phyloP scores from a whole-genome alignment of 164 flowering plant species.

The Houttuynia cordata region DNA sequence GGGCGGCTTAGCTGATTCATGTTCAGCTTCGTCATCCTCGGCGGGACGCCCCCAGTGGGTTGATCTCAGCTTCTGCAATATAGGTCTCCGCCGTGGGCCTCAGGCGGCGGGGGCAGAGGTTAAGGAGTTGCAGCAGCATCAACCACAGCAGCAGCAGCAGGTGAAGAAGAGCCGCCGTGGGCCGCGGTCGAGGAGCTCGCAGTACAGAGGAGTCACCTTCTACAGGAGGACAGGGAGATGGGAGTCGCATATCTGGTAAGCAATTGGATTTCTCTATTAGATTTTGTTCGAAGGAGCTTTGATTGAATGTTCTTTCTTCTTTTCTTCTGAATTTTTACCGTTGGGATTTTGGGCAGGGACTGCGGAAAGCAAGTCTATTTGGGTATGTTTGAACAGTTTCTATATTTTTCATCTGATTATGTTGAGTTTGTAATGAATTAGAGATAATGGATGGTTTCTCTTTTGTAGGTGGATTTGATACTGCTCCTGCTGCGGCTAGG shows the following conservation, averaged over 20 bases:
- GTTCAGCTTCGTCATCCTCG: slow-evolving; percentile 9
- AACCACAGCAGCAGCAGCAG: slow-evolving; percentile 25
- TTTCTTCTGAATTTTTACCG: not conserved
- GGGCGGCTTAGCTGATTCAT: slow-evolving; percentile 42
- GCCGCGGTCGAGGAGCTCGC: slow-evolving; percentile 92
- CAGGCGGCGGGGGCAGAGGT: slow-evolving; percentile 5
- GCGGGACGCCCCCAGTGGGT: slow-evolving; percentile 26
- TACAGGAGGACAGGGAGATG: slow-evolving; percentile 88
- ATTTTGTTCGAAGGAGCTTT: not conserved
- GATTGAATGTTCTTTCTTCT: not conserved
- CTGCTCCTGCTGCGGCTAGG: slow-evolving; percentile 88
- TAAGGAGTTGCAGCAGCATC: slow-evolving; percentile 21
- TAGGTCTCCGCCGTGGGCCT: not conserved
- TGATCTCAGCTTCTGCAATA: slow-evolving; percentile 14
- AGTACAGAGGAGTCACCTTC: slow-evolving; percentile 89
- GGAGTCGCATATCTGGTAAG: slow-evolving; percentile 87
- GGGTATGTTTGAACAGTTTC: slow-evolving; percentile 26
- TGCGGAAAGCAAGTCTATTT: slow-evolving; percentile 81
- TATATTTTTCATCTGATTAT: not conserved
- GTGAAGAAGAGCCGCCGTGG: slow-evolving; percentile 82
- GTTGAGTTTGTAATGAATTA: not conserved
- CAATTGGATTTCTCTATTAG: not conserved
- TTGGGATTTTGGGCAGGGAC: slow-evolving; percentile 39
- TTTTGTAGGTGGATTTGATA: slow-evolving; percentile 66
- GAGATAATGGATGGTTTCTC: not conserved